phyloP scores from a whole-genome alignment of 371 early-diverging fungal genomes.

The Haplosporangium sp. region DNA sequence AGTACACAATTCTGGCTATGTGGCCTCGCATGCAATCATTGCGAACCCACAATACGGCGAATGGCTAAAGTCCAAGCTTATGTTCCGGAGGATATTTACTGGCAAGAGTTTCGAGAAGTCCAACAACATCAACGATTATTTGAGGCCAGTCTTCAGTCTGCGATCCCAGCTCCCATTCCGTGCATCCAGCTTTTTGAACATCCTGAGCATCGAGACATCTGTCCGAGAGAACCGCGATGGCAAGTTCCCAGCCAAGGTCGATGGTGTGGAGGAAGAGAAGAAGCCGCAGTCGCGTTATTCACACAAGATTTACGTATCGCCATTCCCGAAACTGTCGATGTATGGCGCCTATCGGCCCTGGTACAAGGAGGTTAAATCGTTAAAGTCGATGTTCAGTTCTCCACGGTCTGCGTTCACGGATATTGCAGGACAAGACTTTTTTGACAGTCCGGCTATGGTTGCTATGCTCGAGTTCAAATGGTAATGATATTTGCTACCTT shows the following conservation, averaged over 20 bases:
- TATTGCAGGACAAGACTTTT: slow-evolving; percentile 50
- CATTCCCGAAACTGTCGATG: slow-evolving; percentile 55
- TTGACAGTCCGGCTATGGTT: slow-evolving; percentile 55
- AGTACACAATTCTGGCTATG: slow-evolving; percentile 40
- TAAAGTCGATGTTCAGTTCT: not conserved
- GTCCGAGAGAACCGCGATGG: slow-evolving; percentile 24
- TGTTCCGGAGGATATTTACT: slow-evolving; percentile 37
- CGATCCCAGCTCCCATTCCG: slow-evolving; percentile 51
- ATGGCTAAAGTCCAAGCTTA: slow-evolving; percentile 21
- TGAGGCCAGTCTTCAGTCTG: slow-evolving; percentile 40
- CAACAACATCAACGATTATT: slow-evolving; percentile 40
- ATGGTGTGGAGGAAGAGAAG: slow-evolving; percentile 23
- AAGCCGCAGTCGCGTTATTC: slow-evolving; percentile 17
- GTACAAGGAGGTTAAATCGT: slow-evolving; percentile 9
- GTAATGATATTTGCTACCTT: slow-evolving; percentile 7
- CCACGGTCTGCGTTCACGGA: slow-evolving; percentile 34
- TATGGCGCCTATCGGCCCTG: slow-evolving; percentile 45
- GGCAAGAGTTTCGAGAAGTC: slow-evolving; percentile 33
- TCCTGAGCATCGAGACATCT: slow-evolving; percentile 30
- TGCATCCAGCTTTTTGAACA: slow-evolving; percentile 14
- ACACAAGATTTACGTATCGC: slow-evolving; percentile 52
- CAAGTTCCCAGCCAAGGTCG: slow-evolving; percentile 25
- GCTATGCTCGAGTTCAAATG: slow-evolving; percentile 51
- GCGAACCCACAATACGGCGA: slow-evolving; percentile 37
- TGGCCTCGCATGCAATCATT: slow-evolving; percentile 45